Evolutionary conservation across 2,329 filamentous ascomycete species (phyloP), one percentile per base, ranked within the genome.

Genomic region (Epichloe uncinata): DNA sequence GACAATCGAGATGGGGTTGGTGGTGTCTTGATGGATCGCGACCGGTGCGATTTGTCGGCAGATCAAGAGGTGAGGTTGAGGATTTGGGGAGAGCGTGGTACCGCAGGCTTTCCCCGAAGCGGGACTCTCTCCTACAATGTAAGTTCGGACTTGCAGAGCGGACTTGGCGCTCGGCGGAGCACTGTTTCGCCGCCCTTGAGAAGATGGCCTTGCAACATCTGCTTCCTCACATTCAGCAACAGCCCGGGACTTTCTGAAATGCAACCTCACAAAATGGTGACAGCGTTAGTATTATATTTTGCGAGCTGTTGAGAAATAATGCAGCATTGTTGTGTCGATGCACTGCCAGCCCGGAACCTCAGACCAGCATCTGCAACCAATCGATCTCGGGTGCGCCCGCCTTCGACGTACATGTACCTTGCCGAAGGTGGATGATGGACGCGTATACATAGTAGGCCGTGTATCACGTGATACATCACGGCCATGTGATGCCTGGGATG

Each of bases 41-140:
- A 66, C 64, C 56, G 63, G 64, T 62, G 63, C 60, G 64, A 71
- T 74, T 75, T 71, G 66, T 67, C 69, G 69, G 74, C 67, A 67
- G 67, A 68, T 69, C 67, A 65, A 73, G 70, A 71, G 69, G 67
- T 77, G 75, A 79, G 69, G 75, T 79, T 74, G 66, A 72, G 68
- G 66, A 65, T 70, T 71, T 66, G 65, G 68, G 63, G 60, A 56
- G 62, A 60, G 60, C 60, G 62, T 60, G 60, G 62, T 60, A 62
- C 61, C 63, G 64, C 43, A 48, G 49, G 20, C 42, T 49, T 63
- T 65, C 63, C 62, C 66, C 61, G 58, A 67, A 68, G 64, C 64
- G 66, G 66, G 65, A 62, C 61, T 64, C 63, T 41, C 48, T 53
- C 48, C 51, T 22, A 16, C 16, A 16, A 16, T 16, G 16, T 16